phyloP scores from a whole-genome alignment of 306 rosid species.

The Arachis stenosperma region DNA sequence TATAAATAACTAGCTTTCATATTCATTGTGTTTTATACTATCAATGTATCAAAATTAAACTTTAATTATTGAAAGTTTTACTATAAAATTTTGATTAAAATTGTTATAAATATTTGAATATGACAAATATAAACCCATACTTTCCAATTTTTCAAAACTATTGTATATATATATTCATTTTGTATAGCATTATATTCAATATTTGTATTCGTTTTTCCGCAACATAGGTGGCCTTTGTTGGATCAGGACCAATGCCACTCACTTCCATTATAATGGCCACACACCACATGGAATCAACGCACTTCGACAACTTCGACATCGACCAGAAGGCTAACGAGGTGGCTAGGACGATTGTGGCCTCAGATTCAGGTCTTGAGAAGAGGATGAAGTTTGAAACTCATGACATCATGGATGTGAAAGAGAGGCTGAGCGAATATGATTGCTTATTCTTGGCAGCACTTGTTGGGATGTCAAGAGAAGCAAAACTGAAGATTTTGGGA shows the following conservation, averaged over 20 bases:
- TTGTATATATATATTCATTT: too few relatives aligned
- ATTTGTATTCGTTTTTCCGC: too few relatives aligned
- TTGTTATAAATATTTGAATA: too few relatives aligned
- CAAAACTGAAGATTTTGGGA: conserved; percentile 57
- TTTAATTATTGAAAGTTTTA: too few relatives aligned
- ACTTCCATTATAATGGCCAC: conserved; percentile 71
- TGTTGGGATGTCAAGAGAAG: conserved; percentile 64
- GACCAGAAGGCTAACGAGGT: conserved; percentile 63
- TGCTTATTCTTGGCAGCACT: conserved; percentile 78
- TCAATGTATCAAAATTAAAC: too few relatives aligned
- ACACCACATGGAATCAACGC: conserved; percentile 61
- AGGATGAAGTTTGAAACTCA: conserved; percentile 74
- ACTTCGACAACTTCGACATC: conserved; percentile 67
- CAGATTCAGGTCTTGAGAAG: conserved; percentile 57
- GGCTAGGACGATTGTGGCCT: conserved; percentile 55
- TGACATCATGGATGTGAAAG: conserved; percentile 58
- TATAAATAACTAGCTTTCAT: too few relatives aligned
- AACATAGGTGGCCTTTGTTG: conserved; percentile 58
- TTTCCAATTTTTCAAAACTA: too few relatives aligned
- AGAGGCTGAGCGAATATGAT: conserved; percentile 64
- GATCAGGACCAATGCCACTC: conserved; percentile 89
- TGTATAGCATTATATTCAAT: too few relatives aligned
- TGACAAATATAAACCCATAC: too few relatives aligned
- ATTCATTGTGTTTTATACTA: too few relatives aligned
- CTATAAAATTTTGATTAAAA: too few relatives aligned